Evolutionary conservation across 225 moss, liverwort and hornwort genomes (phyloP).

Genomic region (Physcomitrium patens): DNA sequence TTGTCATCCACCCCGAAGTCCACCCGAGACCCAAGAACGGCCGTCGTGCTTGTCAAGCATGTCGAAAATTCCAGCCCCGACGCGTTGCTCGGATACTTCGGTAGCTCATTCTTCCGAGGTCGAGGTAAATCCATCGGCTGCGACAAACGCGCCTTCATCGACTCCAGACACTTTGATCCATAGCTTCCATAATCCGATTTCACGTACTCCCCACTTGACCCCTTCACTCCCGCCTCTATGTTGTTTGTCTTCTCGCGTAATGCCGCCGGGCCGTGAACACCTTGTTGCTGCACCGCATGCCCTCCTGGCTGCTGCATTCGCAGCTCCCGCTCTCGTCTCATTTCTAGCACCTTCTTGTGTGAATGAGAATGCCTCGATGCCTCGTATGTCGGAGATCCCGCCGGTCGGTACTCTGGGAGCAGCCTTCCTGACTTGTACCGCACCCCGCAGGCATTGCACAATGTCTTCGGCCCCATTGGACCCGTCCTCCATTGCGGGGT

Average conservation of each 20-base stretch:
- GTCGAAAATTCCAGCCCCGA: constrained; percentile 13
- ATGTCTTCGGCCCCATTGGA: constrained; percentile 70
- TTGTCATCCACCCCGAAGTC: constrained; percentile 20
- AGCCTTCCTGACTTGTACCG: constrained; percentile 72
- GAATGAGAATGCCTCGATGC: constrained; percentile 70
- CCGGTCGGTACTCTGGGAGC: constrained; percentile 71
- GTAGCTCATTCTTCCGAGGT: not conserved
- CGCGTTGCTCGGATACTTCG: not conserved
- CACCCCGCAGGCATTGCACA: constrained; percentile 76
- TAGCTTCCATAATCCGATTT: constrained; percentile 8
- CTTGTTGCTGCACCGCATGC: not conserved
- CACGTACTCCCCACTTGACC: not conserved
- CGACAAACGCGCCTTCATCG: constrained; percentile 14
- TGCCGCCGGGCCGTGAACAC: not conserved
- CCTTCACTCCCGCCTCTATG: constrained; percentile 12
- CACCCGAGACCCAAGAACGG: constrained; percentile 9
- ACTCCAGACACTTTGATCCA: not conserved
- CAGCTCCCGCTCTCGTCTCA: constrained; percentile 55
- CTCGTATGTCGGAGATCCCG: constrained; percentile 62
- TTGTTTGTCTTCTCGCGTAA: not conserved
- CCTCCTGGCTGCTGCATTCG: not conserved
- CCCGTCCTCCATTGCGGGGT: constrained; percentile 74
- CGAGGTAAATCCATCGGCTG: constrained; percentile 20
- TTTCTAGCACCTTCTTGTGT: constrained; percentile 72
- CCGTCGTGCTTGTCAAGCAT: constrained; percentile 30